phyloP scores from a whole-genome alignment of 257 asterid species.

The Coffea canephora region DNA sequence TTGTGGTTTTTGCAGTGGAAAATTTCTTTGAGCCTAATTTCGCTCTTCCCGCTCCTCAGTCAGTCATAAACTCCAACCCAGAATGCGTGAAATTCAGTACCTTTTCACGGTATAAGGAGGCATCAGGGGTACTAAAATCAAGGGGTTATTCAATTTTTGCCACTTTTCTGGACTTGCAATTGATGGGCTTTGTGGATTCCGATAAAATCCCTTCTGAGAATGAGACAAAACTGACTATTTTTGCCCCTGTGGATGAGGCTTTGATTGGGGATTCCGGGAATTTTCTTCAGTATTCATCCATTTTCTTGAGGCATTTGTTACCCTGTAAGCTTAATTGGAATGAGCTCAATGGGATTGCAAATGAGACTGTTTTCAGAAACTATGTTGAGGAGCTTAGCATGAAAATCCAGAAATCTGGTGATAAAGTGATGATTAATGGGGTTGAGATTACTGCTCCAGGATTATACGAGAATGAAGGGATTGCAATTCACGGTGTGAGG shows the following conservation, averaged over 20 bases:
- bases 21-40: conserved; percentile 47
- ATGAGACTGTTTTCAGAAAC: conserved; percentile 43
- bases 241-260: conserved; percentile 64
- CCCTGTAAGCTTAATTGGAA: conserved; percentile 58
- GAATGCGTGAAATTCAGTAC: conserved; percentile 36
- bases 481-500: conserved; percentile 65
- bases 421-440: conserved; percentile 55
- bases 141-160: conserved; percentile 67
- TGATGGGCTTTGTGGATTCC: conserved; percentile 42
- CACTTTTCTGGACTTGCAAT: conserved; percentile 70
- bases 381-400: conserved; percentile 46
- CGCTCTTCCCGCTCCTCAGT: conserved; percentile 18
- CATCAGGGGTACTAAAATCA: conserved; percentile 48
- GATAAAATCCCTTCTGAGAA: neutral
- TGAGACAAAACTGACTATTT: conserved; percentile 48
- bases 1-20: conserved; percentile 52
- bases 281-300: conserved; percentile 35
- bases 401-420: conserved; percentile 36
- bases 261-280: conserved; percentile 46
- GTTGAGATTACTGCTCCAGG: conserved; percentile 55
- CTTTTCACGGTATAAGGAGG: conserved; percentile 41
- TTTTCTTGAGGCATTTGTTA: conserved; percentile 64
- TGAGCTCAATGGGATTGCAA: conserved; percentile 41
- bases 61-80: neutral
- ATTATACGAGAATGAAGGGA: conserved; percentile 51